Base-by-base conservation (phyloP, 805 yeast genomes). In the Cyberlindnera mrakii region DNA sequence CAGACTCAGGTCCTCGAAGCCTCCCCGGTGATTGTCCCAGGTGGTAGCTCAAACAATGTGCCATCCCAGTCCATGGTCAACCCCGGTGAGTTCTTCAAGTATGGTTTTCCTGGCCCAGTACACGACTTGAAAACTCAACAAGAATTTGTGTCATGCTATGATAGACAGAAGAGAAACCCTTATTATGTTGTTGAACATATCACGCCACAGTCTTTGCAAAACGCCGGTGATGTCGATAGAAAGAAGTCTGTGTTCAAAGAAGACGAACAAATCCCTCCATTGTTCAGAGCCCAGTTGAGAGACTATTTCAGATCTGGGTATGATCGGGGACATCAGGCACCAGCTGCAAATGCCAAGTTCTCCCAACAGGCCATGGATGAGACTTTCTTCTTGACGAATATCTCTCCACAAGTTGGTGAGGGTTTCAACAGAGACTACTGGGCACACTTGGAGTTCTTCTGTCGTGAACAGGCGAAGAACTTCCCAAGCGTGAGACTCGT, bases 371-470 rank as follows among this genome's bases (percentile, higher is more conserved):
- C 97, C 16, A 91, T 93, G 98, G 83, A 93, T 64, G 96, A 91
- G 62, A 93, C 99, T 0, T 93, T 93, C 58, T 78, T 70, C 50
- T 68, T 93, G 54, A 82, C 96, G 6, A 93, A 93, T 64, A 91
- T 93, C 74, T 78, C 95, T 7, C 99, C 99, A 1, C 99, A 93
- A 63, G 96, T 93, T 4, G 99, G 99, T 4, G 95, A 84, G 5
- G 99, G 99, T 0, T 93, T 93, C 69, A 93, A 93, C 66, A 74
- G 99, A 54, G 98, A 93, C 61, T 85, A 93, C 62, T 93, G 99
- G 99, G 95, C 98, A 0, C 96, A 89, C 62, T 78, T 93, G 46
- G 99, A 93, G 64, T 85, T 85, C 56, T 93, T 93, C 60, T 78
- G 82, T 37, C 74, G 99, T 49, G 72, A 86, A 43, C 72, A 91